A percentile compares a stretch with the other conserved stretches of the same genome.
Conservation (phyloP, 306 rosid species). For the Rosa rugosa region DNA sequence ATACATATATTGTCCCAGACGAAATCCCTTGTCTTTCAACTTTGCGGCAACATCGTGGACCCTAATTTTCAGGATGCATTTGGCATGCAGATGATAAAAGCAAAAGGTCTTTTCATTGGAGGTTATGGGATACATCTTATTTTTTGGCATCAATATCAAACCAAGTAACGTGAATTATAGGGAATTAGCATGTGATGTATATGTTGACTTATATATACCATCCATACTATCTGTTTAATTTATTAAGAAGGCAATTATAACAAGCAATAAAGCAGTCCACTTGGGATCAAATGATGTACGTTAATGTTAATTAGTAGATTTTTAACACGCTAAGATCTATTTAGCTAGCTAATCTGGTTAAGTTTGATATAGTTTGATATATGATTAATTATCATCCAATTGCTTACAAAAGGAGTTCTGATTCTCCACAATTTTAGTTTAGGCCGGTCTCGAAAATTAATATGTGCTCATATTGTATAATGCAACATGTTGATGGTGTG, state of each 20-base stretch:
- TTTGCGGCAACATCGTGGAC: too few relatives aligned
- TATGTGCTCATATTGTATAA: too few relatives aligned
- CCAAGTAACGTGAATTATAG: neutral
- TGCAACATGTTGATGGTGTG: too few relatives aligned
- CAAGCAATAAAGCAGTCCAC: neutral
- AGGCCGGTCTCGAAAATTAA: too few relatives aligned
- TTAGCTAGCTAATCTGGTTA: neutral
- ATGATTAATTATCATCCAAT: neutral
- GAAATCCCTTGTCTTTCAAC: too few relatives aligned
- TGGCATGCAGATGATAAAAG: too few relatives aligned
- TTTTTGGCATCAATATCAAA: neutral
- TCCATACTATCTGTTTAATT: neutral
- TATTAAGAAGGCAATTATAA: neutral
- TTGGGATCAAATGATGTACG: neutral
- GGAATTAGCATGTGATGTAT: neutral
- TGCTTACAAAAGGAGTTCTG: neutral
- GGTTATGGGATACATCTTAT: too few relatives aligned
- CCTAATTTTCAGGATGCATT: too few relatives aligned
- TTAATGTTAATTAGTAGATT: neutral
- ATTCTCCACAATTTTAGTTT: too few relatives aligned
- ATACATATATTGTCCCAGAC: too few relatives aligned
- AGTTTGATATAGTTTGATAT: neutral
- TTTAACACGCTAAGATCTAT: neutral
- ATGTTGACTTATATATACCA: neutral
- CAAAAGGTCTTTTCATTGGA: too few relatives aligned